A percentile compares a stretch with the other conserved stretches of the same genome.
Evolutionary conservation across 202 grass and related monocot species (phyloP).

Genomic region (Musa balbisiana): DNA sequence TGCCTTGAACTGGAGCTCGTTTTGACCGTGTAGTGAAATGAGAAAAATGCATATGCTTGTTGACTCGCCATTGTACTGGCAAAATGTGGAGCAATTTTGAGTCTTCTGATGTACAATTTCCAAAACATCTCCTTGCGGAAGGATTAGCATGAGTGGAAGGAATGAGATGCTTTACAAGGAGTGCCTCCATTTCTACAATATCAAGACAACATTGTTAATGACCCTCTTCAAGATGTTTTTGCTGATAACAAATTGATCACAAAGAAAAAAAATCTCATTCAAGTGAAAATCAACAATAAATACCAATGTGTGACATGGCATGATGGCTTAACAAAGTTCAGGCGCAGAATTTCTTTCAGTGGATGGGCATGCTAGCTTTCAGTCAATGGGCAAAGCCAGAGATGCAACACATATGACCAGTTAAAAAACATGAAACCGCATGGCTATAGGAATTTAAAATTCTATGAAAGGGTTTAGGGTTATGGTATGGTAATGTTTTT

Average conservation of each 20-base stretch:
- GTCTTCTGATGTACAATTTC: constrained; percentile 25
- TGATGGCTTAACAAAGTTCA: no score
- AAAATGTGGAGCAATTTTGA: constrained; percentile 9
- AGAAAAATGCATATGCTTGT: constrained; percentile 20
- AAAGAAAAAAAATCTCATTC: background rate
- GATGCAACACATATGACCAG: no score
- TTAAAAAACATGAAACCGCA: no score
- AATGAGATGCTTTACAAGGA: constrained; percentile 16
- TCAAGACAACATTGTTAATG: background rate
- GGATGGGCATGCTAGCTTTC: no score
- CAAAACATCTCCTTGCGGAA: constrained; percentile 20
- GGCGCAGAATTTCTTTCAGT: no score
- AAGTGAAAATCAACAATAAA: background rate
- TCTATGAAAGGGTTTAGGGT: background rate
- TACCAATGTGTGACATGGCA: no score
- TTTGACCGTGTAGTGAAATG: constrained; percentile 20
- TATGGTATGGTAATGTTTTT: background rate
- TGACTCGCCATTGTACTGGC: constrained; percentile 3
- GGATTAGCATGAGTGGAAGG: constrained; percentile 29
- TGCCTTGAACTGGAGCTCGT: constrained; percentile 48
- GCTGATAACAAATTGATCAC: background rate
- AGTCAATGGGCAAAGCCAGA: no score
- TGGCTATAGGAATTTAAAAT: background rate
- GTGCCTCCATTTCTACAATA: constrained; percentile 33
- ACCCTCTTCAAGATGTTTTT: background rate